Conservation (phyloP, 73 alveolate species). For the Paramecium tetraurelia region DNA sequence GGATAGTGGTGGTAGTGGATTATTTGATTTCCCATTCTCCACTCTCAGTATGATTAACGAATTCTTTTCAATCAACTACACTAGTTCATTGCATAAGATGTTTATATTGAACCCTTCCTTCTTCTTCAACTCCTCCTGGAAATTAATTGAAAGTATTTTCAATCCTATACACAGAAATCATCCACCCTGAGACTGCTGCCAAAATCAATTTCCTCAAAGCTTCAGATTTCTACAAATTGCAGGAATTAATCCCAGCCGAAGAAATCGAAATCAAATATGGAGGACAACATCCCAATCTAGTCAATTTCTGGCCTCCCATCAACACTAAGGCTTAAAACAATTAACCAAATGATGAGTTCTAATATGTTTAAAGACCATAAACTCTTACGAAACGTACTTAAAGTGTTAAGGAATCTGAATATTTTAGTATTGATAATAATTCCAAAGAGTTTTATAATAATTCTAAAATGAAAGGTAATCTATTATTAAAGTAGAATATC, state of each 20-base stretch:
- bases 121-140: conserved; percentile 53
- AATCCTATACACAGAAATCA: neutral
- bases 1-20: conserved; percentile 54
- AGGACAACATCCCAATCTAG: conserved; percentile 75
- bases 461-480: conserved; percentile 32
- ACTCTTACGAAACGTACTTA: neutral
- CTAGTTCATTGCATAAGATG: conserved; percentile 57
- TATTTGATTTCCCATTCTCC: conserved; percentile 49
- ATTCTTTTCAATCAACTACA: conserved; percentile 45
- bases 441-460: conserved; percentile 22
- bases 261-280: conserved; percentile 82
- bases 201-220: conserved; percentile 52
- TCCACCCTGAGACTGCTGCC: conserved; percentile 61
- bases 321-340: neutral
- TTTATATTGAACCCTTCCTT: conserved; percentile 57
- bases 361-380: neutral
- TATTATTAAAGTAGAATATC: neutral
- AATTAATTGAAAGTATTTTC: conserved; percentile 47
- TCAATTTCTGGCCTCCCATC: conserved; percentile 67
- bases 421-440: conserved; percentile 15
- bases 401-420: neutral
- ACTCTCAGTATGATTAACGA: conserved; percentile 50
- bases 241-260: conserved; percentile 54
- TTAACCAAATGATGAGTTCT: neutral
- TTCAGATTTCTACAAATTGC: conserved; percentile 17